Evolutionary conservation across 2,329 filamentous ascomycete genomes (phyloP), one percentile per base, ranked within the genome.

Genomic region (Pezicula carpinea): DNA sequence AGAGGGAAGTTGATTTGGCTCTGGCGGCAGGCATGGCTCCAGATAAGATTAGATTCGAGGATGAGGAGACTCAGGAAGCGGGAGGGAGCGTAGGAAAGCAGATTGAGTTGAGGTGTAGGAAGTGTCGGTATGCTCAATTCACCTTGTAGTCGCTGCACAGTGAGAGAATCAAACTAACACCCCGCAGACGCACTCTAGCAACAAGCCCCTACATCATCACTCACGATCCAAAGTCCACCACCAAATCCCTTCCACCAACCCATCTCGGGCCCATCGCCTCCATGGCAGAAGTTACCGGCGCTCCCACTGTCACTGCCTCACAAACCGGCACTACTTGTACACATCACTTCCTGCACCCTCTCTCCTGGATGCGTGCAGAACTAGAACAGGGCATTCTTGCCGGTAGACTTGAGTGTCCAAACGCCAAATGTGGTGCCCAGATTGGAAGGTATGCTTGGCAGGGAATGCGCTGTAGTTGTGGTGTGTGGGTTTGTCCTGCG

Each of bases 361-460:
- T 99, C 29, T 88, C 88, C 13, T 99, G 93, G 93, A 99, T 99
- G 93, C 82, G 87, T 6, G 73, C 83, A 1, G 83, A 85, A 59
- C 80, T 99, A 3, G 87, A 91, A 58, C 79, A 87, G 59, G 90
- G 88, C 22, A 80, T 84, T 51, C 75, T 97, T 19, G 88, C 91
- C 50, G 93, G 93, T 19, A 82, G 92, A 8, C 74, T 99, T 26
- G 79, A 83, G 49, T 99, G 93, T 61, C 92, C 93, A 8, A 87
- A 84, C 57, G 49, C 64, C 7, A 86, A 85, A 60, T 99, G 93
- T 66, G 81, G 79, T 39, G 82, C 87, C 34, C 89, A 89, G 44
- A 81, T 97, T 40, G 93, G 93, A 33, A 87, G 93, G 59, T 99
- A 96, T 63, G 87, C 92, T 44, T 99, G 93, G 93, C 89, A 95